A percentile compares a stretch with the other conserved stretches of the same genome.
phyloP scores from a whole-genome alignment of 225 moss, liverwort and hornwort species.

The Pleurozium schreberi region DNA sequence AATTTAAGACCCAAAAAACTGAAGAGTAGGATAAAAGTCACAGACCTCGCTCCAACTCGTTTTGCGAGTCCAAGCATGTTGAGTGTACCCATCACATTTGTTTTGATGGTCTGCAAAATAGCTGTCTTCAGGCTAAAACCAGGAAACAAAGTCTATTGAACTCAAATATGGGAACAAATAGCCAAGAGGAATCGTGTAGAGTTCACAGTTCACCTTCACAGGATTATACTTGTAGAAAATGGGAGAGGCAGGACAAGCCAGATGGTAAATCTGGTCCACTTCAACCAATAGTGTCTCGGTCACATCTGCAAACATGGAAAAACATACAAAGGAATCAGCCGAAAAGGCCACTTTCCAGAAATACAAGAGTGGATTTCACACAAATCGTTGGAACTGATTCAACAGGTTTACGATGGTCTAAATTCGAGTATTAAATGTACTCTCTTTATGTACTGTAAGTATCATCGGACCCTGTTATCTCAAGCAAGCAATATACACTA shows the following conservation, averaged over 20 bases:
- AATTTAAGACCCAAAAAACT: background rate
- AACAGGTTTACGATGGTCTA: too few relatives aligned
- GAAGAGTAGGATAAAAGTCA: background rate
- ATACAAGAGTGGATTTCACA: too few relatives aligned
- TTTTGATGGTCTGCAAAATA: conserved; percentile 79
- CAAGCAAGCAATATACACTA: too few relatives aligned
- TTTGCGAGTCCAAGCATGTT: conserved; percentile 99
- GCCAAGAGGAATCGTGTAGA: background rate
- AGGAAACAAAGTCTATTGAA: background rate
- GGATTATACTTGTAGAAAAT: conserved; percentile 99
- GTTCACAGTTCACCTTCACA: conserved; percentile 54
- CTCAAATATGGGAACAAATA: background rate
- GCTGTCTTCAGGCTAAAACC: background rate
- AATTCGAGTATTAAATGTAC: too few relatives aligned
- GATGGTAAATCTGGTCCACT: conserved; percentile 94
- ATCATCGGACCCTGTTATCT: background rate
- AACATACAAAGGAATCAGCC: too few relatives aligned
- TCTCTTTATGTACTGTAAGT: too few relatives aligned
- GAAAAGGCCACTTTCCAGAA: too few relatives aligned
- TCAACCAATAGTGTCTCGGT: conserved; percentile 50
- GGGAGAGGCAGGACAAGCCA: conserved; percentile 95
- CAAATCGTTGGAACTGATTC: too few relatives aligned
- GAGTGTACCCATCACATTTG: conserved; percentile 95
- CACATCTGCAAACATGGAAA: too few relatives aligned
- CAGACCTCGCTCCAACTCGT: conserved; percentile 91